Evolutionary conservation across 2,329 filamentous ascomycete genomes (phyloP).

Genomic region (Huntiella omanensis): DNA sequence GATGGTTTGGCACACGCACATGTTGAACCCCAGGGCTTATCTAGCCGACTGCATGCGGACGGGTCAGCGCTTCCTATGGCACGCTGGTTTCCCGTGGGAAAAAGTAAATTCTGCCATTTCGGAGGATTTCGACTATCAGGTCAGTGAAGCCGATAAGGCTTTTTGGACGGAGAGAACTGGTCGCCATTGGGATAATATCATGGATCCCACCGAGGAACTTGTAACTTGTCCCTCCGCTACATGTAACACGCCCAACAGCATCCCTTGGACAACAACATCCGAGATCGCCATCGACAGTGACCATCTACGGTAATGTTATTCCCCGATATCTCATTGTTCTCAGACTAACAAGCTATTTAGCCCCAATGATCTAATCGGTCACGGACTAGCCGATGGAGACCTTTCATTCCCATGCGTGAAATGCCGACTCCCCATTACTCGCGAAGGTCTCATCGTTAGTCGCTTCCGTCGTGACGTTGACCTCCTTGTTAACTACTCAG

Average conservation of each 20-base stretch:
- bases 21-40: conserved; percentile 58
- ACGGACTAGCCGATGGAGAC: conserved; percentile 40
- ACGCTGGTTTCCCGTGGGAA: conserved; percentile 46
- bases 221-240: conserved; percentile 31
- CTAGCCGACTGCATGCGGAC: conserved; percentile 52
- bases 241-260: conserved; percentile 24
- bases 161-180: conserved; percentile 29
- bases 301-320: neutral
- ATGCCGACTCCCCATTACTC: conserved; percentile 33
- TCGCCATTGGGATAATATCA: conserved; percentile 38
- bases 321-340: neutral
- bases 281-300: conserved; percentile 14
- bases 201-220: conserved; percentile 28
- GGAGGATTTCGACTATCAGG: conserved; percentile 35
- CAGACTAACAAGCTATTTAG: neutral
- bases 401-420: conserved; percentile 30
- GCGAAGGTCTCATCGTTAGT: conserved; percentile 38
- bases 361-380: conserved; percentile 20
- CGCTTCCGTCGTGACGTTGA: conserved; percentile 42
- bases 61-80: conserved; percentile 37
- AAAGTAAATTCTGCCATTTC: conserved; percentile 39
- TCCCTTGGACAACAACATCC: conserved; percentile 41
- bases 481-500: conserved; percentile 24
- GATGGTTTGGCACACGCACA: conserved; percentile 65
- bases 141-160: conserved; percentile 22